These are phyloP conservation scores for Byssothecium circinans DNA, from an alignment of 2,329 filamentous ascomycete genomes.

Conservation along the genomic window DNA sequence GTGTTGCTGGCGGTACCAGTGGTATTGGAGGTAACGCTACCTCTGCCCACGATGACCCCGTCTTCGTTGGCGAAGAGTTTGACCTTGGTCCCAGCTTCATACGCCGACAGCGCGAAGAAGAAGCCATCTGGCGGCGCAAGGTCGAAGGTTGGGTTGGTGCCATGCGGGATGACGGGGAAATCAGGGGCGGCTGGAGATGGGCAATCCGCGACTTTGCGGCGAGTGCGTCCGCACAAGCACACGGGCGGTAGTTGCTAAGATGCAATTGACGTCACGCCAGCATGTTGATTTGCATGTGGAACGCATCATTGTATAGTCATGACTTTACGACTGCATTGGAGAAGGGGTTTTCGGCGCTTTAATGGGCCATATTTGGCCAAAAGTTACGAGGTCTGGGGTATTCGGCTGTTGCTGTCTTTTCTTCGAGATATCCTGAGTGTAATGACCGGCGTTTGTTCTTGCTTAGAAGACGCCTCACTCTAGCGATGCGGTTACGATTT, in stretches of 20 bases:
- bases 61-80: constrained; percentile 87
- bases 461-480: constrained; percentile 37
- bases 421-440: constrained; percentile 41
- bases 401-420: constrained; percentile 23
- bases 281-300: neutral
- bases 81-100: constrained; percentile 96
- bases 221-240: constrained; percentile 23
- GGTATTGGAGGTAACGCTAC: constrained; percentile 18
- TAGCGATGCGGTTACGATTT: constrained; percentile 40
- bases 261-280: constrained; percentile 10
- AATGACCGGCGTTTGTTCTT: constrained; percentile 29
- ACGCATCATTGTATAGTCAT: constrained; percentile 26
- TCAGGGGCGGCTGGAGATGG: constrained; percentile 71
- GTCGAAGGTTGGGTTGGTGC: constrained; percentile 80
- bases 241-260: constrained; percentile 20
- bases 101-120: constrained; percentile 83
- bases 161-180: constrained; percentile 48
- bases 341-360: constrained; percentile 20
- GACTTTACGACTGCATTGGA: constrained; percentile 38
- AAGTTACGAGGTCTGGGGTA: constrained; percentile 26
- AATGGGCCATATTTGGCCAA: constrained; percentile 22
- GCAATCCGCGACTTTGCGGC: constrained; percentile 58
- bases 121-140: constrained; percentile 85
- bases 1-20: constrained; percentile 28
- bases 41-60: constrained; percentile 29